Evolutionary conservation across 164 flowering plant genomes (phyloP), one percentile per base, ranked within the genome.

Genomic region (Vitis labrusca): DNA sequence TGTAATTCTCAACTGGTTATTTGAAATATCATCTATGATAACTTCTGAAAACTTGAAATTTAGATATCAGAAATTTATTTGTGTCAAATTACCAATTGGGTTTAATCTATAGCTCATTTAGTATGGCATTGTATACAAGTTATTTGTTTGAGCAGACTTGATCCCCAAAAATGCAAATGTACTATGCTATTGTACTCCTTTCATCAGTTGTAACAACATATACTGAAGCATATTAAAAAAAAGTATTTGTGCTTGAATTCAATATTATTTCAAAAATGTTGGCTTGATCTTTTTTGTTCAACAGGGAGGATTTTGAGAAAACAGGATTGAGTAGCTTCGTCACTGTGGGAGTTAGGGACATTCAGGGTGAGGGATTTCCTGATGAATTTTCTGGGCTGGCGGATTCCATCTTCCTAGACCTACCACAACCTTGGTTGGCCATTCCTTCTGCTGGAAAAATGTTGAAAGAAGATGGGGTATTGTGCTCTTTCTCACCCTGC

Each of bases 341-440:
- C 52, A 93, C 96, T 5, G 98, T 95, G 1, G 92, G 85, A 49
- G 98, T 95, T 50, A 82, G 97, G 77, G 99, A 93, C 76, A 93
- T 93, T 63, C 99, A 95, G 69, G 98, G 99, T 59, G 83, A 92
- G 73, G 99, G 99, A 54, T 95, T 95, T 77, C 97, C 98, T 5
- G 87, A 86, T 67, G 86, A 88, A 63, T 84, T 83, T 65, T 61
- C 65, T 66, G 91, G 94, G 19, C 16, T 44, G 67, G 94, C 84
- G 44, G 99, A 95, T 84, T 80, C 98, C 19, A 87, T 93, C 9
- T 95, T 95, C 75, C 81, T 95, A 54, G 99, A 95, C 74, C 88
- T 93, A 13, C 98, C 99, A 56, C 98, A 95, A 79, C 99, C 99
- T 52, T 95, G 99, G 99, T 73, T 93, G 76, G 98, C 93, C 64